phyloP scores from a whole-genome alignment of 2,329 filamentous ascomycete species.

The Parascedosporium putredinis region DNA sequence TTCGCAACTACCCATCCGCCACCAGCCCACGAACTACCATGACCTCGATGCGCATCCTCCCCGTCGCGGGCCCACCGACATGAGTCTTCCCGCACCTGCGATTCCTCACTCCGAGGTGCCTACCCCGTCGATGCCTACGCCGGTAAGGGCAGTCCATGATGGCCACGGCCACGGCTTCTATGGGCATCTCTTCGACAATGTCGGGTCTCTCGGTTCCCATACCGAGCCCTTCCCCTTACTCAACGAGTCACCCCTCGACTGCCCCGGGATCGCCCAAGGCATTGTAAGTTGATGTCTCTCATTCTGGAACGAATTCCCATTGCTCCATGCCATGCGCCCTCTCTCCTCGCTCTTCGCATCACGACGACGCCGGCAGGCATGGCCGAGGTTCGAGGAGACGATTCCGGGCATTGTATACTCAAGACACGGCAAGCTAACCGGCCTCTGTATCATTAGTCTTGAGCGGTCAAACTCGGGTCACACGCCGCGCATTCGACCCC shows the following conservation, averaged over 20 bases:
- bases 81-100: background rate
- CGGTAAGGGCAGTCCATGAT: constrained; percentile 1
- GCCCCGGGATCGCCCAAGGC: constrained; percentile 49
- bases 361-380: too few relatives aligned
- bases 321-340: background rate
- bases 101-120: background rate
- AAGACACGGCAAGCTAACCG: background rate
- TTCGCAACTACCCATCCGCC: background rate
- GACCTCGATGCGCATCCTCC: constrained; percentile 5
- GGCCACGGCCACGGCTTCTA: background rate
- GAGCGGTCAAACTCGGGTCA: constrained; percentile 65
- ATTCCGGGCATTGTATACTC: constrained; percentile 1
- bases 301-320: too few relatives aligned
- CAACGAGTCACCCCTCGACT: constrained; percentile 45
- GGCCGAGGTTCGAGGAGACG: too few relatives aligned
- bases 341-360: too few relatives aligned
- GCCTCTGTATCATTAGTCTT: constrained; percentile 13
- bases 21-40: constrained; percentile 1
- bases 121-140: background rate
- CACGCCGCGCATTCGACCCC: constrained; percentile 67
- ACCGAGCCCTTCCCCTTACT: constrained; percentile 1
- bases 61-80: background rate
- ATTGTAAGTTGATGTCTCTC: constrained; percentile 27
- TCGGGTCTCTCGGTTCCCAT: background rate
- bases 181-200: background rate